A percentile compares a stretch with the other conserved stretches of the same genome.
Evolutionary conservation across 768 basidiomycete genomes (phyloP).

Genomic region (Serendipita sp.): DNA sequence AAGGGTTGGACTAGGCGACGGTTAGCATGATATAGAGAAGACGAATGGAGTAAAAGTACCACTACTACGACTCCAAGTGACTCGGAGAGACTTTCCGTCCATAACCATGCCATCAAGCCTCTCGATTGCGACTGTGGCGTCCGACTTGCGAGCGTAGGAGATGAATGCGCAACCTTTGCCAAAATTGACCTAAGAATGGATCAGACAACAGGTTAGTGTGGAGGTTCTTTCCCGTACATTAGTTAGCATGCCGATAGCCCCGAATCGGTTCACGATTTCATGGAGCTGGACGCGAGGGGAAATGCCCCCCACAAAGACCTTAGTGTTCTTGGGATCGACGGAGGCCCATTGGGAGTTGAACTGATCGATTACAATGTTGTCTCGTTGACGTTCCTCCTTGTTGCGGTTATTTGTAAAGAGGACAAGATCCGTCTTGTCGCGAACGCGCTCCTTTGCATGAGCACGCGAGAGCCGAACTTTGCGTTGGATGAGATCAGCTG

Average conservation of each 20-base stretch:
- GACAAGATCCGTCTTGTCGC: not conserved
- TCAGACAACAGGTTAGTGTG: not conserved
- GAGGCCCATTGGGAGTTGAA: not conserved
- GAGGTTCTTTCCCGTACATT: not conserved
- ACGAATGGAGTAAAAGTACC: not conserved
- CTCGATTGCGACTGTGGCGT: not conserved
- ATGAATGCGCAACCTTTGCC: not conserved
- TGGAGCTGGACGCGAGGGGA: not conserved
- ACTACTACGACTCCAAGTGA: conserved; percentile 1
- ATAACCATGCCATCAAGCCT: not conserved
- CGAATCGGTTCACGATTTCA: not conserved
- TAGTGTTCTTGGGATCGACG: not conserved
- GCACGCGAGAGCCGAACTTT: not conserved
- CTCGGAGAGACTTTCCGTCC: not conserved
- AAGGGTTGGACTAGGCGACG: not conserved
- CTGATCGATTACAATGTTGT: conserved; percentile 2
- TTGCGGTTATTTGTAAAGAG: not conserved
- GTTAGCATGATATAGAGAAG: not conserved
- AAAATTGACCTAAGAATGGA: not conserved
- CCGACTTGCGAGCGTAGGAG: not conserved
- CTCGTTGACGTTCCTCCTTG: not conserved
- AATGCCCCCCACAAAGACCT: conserved; percentile 1
- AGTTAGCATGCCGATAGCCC: not conserved
- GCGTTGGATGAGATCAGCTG: not conserved
- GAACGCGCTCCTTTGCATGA: not conserved